A percentile compares a stretch with the other conserved stretches of the same genome.
phyloP scores from a whole-genome alignment of 306 rosid genomes.

The Medicago lupulina region DNA sequence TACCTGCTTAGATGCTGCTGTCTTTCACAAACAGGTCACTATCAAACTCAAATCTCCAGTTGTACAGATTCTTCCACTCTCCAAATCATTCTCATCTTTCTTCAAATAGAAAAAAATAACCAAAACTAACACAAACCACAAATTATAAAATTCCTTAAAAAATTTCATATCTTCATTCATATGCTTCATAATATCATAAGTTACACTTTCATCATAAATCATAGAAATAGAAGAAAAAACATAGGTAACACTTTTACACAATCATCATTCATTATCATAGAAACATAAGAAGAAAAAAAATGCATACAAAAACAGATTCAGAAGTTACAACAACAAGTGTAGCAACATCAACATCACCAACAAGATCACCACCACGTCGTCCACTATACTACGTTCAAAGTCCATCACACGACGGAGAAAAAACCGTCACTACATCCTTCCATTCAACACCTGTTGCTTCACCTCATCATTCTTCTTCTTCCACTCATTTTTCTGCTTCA shows the following conservation, averaged over 20 bases:
- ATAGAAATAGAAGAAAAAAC: too few species aligned
- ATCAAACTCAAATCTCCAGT: constrained; percentile 35
- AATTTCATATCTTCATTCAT: neutral
- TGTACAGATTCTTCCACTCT: constrained; percentile 35
- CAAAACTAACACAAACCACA: neutral
- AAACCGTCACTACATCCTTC: constrained; percentile 84
- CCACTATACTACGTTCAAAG: constrained; percentile 89
- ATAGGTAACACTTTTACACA: neutral
- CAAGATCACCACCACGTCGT: constrained; percentile 92
- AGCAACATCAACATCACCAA: constrained; percentile 68
- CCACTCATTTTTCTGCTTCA: constrained; percentile 76
- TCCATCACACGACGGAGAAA: constrained; percentile 96
- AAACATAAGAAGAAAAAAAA: constrained; percentile 17
- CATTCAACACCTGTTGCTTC: constrained; percentile 90
- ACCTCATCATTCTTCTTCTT: constrained; percentile 92
- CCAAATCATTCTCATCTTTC: neutral
- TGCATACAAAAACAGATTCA: constrained; percentile 96
- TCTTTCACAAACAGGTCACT: neutral
- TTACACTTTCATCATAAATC: too few species aligned
- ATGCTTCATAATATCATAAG: too few species aligned
- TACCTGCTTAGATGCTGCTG: neutral
- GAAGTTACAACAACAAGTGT: constrained; percentile 76
- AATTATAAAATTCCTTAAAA: neutral
- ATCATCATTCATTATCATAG: neutral
- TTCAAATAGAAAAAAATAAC: neutral